Conservation (phyloP, 2,329 filamentous ascomycete species). For the Pezicula neosporulosa region DNA sequence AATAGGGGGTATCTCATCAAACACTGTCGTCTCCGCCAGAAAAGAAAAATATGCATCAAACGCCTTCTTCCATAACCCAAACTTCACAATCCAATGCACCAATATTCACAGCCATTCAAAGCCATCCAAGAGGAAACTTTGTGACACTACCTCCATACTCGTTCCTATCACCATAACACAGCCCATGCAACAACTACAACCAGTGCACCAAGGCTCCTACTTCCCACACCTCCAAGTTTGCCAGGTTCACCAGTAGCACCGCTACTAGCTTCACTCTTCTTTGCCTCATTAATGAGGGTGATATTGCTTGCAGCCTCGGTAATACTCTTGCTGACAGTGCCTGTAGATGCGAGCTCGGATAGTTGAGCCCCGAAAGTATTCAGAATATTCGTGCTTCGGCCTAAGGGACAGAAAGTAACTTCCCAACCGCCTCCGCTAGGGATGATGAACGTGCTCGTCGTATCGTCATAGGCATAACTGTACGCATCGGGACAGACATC, state of each 20-base stretch:
- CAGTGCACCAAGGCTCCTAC: conserved; percentile 22
- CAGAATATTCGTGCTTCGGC: conserved; percentile 57
- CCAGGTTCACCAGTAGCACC: conserved; percentile 3
- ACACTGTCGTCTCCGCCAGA: no score
- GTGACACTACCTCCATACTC: no score
- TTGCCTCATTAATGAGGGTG: conserved; percentile 21
- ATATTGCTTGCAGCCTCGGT: conserved; percentile 31
- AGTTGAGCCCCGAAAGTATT: conserved; percentile 47
- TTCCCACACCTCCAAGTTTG: conserved; percentile 1
- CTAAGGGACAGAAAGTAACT: conserved; percentile 70
- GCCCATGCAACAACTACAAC: conserved; percentile 24
- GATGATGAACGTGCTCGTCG: conserved; percentile 57
- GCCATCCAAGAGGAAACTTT: no score
- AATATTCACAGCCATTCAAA: no score
- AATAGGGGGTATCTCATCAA: no score
- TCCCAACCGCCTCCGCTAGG: conserved; percentile 72
- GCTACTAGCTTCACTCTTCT: conserved; percentile 11
- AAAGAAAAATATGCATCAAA: no score
- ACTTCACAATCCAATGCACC: no score
- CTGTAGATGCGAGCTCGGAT: conserved; percentile 40
- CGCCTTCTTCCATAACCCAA: no score
- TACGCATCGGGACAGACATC: conserved; percentile 80
- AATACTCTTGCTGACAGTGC: conserved; percentile 34
- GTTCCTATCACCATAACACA: conserved; percentile 14
- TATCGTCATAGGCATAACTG: conserved; percentile 66